Base-by-base conservation (phyloP, 129 eudicot species). In the Cynara cardunculus region DNA sequence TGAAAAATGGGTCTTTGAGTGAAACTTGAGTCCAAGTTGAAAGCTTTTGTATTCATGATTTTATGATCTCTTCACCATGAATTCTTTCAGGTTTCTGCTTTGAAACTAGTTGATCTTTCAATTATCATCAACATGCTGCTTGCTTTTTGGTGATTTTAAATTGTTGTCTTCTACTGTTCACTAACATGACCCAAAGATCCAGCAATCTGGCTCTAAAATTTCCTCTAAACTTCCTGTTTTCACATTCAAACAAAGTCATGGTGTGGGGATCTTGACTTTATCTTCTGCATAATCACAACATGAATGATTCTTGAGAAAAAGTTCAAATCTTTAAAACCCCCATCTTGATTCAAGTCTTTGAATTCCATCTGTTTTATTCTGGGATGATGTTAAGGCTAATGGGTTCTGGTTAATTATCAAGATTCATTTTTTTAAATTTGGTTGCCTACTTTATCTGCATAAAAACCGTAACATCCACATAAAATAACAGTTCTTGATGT, bases 401-500 rank as follows among this genome's bases (percentile, higher is more conserved):
- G 76, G 81, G 81, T 82, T 74, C 0, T 82, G 61, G 26, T 46
- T 34, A 34, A 34, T 34, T 75, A 22, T 59, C 7, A 78, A 70
- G 70, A 26, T 46, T 84, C 75, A 39, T 7, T 76, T 59, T 59
- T n/a, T 71, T 83, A 19, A 41, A 21, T 70, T 37, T 72, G 73
- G 32, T 24, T 3, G 31, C 0, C 34, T 35, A 21, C 30, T 62
- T 11, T 31, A 28, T 49, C 69, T 53, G 35, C 61, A 41, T 31
- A 68, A 44, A 81, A 82, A 30, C 85, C 30, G 21, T 37, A 82
- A 16, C 2, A 53, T 77, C 87, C 92, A 90, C 94, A 92, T 92
- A 88, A 92, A 90, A 92, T 92, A 85, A 90, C 94, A 71, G 37
- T 86, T 75, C 69, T 49, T 66, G 74, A 83, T 79, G 85, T 9